Evolutionary conservation across 768 basidiomycete genomes (phyloP), one percentile per base, ranked within the genome.

Genomic region (Pulveroboletus sp.): DNA sequence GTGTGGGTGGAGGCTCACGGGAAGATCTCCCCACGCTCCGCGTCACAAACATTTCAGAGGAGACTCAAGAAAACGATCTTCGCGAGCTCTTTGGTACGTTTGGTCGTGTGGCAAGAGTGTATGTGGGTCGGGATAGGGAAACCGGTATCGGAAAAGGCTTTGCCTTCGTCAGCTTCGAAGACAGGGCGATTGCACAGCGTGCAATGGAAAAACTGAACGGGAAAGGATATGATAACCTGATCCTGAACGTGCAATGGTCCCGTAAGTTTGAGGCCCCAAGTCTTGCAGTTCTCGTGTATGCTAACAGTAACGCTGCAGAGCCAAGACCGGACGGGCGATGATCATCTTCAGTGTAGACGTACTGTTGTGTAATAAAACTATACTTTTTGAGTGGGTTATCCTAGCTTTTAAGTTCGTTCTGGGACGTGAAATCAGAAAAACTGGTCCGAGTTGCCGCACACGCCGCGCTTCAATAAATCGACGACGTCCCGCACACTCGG

Each of bases 21-120:
- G 93, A 97, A 66, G 96, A 98, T 62, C 79, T 94, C 19, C 96
- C 96, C 3, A 99, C 96, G 0, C 79, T 99, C 16, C 91, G 96
- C 26, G 92, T 99, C 56, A 97, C 96, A 29, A 98, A 98, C 61
- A 86, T 99, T 51, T 91, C 90, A 5, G 89, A 92, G 68, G 96
- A 99, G 60, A 93, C 93, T 3, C 85, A 89, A 58, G 96, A 99
- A 65, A 85, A 83, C 63, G 96, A 99, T 70, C 73, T 99, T 22
- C 85, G 94, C 47, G 93, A 93, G 19, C 76, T 99, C 31, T 98
- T 99, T 66, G 81, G 83, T 43, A 68, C 73, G 17, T 96, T 98
- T 68, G 92, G 93, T 0, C 77, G 86, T 14, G 86, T 94, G 30
- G 85, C 83, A 29, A 74, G 96, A 45, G 93, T 97, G 44, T 97